These are phyloP conservation scores for Serendipita vermifera DNA, from an alignment of 768 basidiomycete species.

Conservation along the genomic window DNA sequence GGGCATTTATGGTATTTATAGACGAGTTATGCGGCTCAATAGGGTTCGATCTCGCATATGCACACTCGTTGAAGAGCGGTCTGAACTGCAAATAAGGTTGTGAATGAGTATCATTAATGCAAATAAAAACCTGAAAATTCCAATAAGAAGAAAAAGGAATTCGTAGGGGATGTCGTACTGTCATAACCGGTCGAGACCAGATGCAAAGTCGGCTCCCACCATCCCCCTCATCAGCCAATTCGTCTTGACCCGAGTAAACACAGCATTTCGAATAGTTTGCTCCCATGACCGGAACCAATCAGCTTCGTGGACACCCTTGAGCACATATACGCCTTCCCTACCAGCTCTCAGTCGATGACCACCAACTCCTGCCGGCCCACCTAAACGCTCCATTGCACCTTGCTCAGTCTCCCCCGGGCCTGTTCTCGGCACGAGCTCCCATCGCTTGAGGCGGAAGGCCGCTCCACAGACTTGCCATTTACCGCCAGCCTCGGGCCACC, in stretches of 20 bases:
- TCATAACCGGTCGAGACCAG: no score
- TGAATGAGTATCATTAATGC: no score
- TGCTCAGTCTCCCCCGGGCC: not conserved
- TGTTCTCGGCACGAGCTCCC: not conserved
- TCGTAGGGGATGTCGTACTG: no score
- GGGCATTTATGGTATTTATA: no score
- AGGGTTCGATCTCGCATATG: no score
- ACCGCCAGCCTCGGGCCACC: not conserved
- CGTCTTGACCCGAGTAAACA: not conserved
- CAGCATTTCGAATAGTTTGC: not conserved
- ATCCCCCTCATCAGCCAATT: not conserved
- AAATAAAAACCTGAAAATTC: no score
- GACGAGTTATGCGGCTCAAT: no score
- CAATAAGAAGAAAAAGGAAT: no score
- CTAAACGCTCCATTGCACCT: not conserved
- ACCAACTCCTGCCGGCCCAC: not conserved
- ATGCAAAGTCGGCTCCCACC: no score
- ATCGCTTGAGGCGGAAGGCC: not conserved
- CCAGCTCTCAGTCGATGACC: not conserved
- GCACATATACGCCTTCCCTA: not conserved
- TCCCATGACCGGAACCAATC: constrained; percentile 3
- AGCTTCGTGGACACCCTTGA: not conserved
- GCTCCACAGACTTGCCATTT: not conserved
- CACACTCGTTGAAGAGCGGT: no score
- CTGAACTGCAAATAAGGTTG: no score